phyloP scores from a whole-genome alignment of 1,284 basidiomycete genomes.

The Sanghuangporus sanghuang region DNA sequence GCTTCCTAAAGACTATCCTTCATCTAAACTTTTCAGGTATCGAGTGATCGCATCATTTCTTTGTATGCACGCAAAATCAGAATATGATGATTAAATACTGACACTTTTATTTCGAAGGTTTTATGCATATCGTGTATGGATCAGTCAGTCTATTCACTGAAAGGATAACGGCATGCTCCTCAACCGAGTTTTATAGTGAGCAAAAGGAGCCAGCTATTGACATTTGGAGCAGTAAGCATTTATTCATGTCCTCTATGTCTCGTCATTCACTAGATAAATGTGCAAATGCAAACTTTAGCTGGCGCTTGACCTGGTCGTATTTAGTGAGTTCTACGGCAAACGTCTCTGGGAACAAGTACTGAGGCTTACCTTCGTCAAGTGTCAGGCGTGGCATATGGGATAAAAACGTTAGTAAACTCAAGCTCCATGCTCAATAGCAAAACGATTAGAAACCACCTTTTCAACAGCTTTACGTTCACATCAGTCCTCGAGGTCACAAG shows the following conservation, averaged over 20 bases:
- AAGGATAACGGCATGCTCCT: no score
- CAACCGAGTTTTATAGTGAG: not conserved
- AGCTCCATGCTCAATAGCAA: no score
- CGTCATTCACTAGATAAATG: not conserved
- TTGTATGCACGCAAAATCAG: not conserved
- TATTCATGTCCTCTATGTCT: no score
- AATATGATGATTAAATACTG: not conserved
- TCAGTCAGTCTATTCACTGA: not conserved
- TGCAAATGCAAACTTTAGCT: not conserved
- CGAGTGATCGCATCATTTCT: not conserved
- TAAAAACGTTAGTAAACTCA: not conserved
- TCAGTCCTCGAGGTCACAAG: constrained; percentile 1
- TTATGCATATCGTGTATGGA: constrained; percentile 5
- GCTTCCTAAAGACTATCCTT: no score
- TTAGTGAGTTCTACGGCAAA: not conserved
- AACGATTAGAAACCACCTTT: no score
- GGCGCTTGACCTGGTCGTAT: not conserved
- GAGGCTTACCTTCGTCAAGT: not conserved
- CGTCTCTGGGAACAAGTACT: no score
- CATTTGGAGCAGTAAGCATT: not conserved
- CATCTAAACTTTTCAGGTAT: not conserved
- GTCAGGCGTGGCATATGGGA: constrained; percentile 3
- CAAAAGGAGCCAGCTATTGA: constrained; percentile 2
- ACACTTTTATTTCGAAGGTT: not conserved
- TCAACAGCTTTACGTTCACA: constrained; percentile 8